Base-by-base conservation (phyloP, 371 early-diverging fungal genomes). In the Mortierella sp. region DNA sequence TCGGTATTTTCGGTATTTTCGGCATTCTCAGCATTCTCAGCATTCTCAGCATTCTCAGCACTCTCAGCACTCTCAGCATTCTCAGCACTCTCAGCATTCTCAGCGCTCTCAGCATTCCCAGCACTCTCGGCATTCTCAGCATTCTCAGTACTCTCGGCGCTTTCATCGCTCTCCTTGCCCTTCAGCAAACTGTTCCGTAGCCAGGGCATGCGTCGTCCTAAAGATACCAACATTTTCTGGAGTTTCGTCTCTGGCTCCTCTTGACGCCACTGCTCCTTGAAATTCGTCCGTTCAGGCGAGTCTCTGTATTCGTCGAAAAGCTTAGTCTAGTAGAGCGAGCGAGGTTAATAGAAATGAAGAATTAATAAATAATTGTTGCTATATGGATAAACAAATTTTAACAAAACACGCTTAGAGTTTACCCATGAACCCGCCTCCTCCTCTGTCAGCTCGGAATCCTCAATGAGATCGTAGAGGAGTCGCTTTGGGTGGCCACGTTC, bases 121-220 rank as follows among this genome's bases (percentile, higher is more conserved):
- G 62, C 28, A 28, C 26, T 20, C 30, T 63, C 51, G 0, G 5
- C 9, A 43, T 11, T 45, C 43, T 47, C 62, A 5, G n/a, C 26
- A 26, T n/a, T 45, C 3, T 24, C 62, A 2, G 45, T 30, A n/a
- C 30, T 20, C 22, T 63, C 51, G 5, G 16, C 9, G 26, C 8
- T 26, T 22, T 47, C 62, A 0, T 30, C 32, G 22, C 0, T 45
- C 12, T 68, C 74, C 18, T 75, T 72, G 52, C 51, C 45, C 67
- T 75, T 75, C 54, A 75, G n/a, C 24, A 75, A 58, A 43, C 35
- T 79, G 55, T 81, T 62, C 20, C 79, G 77, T 5, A 94, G 75
- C 95, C 95, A 94, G 3, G 93, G 93, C 93, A 94, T 94, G 45
- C 94, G 90, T n/a, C 85, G 78, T 4, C 88, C 91, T 51, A 94